Conservation (phyloP, 306 rosid species). For the Dryas drummondii region DNA sequence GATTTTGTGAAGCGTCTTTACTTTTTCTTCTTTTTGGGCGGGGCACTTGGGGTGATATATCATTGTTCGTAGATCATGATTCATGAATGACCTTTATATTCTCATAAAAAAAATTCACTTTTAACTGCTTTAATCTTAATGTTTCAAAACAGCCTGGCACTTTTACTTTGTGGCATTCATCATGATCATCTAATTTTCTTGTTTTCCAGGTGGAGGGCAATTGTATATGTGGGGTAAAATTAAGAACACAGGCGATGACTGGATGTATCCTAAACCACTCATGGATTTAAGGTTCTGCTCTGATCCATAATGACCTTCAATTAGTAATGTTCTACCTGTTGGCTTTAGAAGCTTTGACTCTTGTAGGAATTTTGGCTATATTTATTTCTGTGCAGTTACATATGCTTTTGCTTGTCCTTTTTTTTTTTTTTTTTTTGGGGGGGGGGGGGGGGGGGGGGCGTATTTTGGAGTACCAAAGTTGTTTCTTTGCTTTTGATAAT, state of each 20-base stretch:
- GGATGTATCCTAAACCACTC: slow-evolving; percentile 99
- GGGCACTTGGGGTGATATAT: neutral
- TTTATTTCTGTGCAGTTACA: neutral
- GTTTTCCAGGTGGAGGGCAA: slow-evolving; percentile 85
- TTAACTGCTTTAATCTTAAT: neutral
- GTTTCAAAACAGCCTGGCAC: neutral
- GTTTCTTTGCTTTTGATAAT: neutral
- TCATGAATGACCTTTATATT: too few species aligned
- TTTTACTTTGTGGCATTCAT: neutral
- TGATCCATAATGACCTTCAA: slow-evolving; percentile 9
- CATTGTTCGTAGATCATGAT: neutral
- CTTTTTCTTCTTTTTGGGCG: neutral
- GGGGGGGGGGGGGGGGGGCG: neutral
- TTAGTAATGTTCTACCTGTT: neutral
- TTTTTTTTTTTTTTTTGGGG: neutral
- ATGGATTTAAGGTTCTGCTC: slow-evolving; percentile 86
- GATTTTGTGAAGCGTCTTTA: neutral
- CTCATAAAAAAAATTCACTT: too few species aligned
- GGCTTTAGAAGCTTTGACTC: neutral
- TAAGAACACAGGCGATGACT: slow-evolving; percentile 88
- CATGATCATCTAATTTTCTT: slow-evolving; percentile 8
- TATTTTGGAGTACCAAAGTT: neutral
- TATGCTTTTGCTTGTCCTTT: neutral
- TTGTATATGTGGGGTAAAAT: slow-evolving; percentile 98
- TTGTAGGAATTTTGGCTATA: neutral